These are phyloP conservation scores for Amauroascus verrucosus DNA, from an alignment of 2,329 filamentous ascomycete genomes.

Conservation along the genomic window DNA sequence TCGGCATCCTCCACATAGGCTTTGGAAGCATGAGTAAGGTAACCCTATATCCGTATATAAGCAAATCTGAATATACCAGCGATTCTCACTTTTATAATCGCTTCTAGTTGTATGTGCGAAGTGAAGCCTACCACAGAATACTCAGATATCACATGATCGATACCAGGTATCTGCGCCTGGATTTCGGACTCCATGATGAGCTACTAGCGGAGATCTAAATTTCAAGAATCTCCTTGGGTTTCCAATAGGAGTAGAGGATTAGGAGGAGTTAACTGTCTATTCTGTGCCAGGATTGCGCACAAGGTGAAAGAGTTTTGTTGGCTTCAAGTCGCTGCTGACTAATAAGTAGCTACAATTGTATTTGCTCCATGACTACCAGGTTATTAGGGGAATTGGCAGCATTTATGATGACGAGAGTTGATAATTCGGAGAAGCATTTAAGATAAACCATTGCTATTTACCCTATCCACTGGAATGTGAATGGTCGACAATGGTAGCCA, in stretches of 20 bases:
- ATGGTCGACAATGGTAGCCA: too few relatives aligned
- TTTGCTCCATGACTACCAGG: too few relatives aligned
- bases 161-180: slow-evolving; percentile 68
- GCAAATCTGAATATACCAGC: not conserved
- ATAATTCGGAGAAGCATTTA: too few relatives aligned
- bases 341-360: too few relatives aligned
- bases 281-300: not conserved
- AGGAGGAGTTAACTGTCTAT: not conserved
- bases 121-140: slow-evolving; percentile 58
- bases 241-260: not conserved
- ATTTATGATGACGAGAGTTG: too few relatives aligned
- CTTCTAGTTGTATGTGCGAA: not conserved
- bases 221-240: not conserved
- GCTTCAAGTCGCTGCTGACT: too few relatives aligned
- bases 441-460: too few relatives aligned
- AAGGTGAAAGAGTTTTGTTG: too few relatives aligned
- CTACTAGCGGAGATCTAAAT: not conserved
- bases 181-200: slow-evolving; percentile 76
- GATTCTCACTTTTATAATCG: not conserved
- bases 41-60: slow-evolving; percentile 47
- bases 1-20: slow-evolving; percentile 67
- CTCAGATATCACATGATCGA: slow-evolving; percentile 80
- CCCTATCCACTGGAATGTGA: too few relatives aligned
- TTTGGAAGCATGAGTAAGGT: slow-evolving; percentile 84
- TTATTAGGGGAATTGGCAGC: too few relatives aligned